Base-by-base conservation (phyloP, 768 basidiomycete genomes). In the Auriscalpium vulgare region DNA sequence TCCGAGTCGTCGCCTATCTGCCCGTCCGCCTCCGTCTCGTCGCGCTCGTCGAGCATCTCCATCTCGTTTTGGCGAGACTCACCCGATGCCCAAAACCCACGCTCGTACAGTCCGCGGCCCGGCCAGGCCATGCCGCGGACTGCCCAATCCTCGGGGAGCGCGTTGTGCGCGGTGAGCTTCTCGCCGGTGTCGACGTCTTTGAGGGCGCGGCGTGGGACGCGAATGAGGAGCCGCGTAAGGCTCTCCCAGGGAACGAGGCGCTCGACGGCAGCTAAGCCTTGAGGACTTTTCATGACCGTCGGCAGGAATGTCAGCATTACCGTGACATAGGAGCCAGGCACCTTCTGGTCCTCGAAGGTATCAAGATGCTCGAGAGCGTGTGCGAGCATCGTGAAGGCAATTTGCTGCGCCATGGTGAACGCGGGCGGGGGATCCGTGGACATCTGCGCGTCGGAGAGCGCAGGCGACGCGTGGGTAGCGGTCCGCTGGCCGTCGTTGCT, bases 61-160 rank as follows among this genome's bases (percentile, higher is more conserved):
- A 78, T 76, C 55, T 85, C 84, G 51, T 85, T 87, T 36, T 56
- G 54, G 16, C 62, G 55, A 44, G 55, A 63, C 1, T 75, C 59
- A 34, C 55, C 57, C 51, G 75, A 75, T 66, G 87, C 90, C 97
- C 97, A 99, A 68, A 87, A 98, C 0, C 95, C 95, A 43, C 91
- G 83, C 68, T 95, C 93, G 67, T 88, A 98, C 14, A 97, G 85
- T 58, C 83, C 82, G 56, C 91, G 78, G 7, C 91, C 88, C 4
- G 91, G 87, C 97, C 97, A 99, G 63, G 94, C 94, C 85, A 95
- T 91, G 1, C 97, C 97, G 36, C 97, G 80, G 62, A 97, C 67
- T 64, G 88, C 90, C 93, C 95, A 97, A 65, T 98, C 97, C 69
- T 99, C 97, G 0, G 89, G 79, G 2, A 98, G 73, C 0, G 85